A percentile compares a stretch with the other conserved stretches of the same genome.
Conservation (phyloP, 805 yeast species). For the Phaffomyces thermotolerans region DNA sequence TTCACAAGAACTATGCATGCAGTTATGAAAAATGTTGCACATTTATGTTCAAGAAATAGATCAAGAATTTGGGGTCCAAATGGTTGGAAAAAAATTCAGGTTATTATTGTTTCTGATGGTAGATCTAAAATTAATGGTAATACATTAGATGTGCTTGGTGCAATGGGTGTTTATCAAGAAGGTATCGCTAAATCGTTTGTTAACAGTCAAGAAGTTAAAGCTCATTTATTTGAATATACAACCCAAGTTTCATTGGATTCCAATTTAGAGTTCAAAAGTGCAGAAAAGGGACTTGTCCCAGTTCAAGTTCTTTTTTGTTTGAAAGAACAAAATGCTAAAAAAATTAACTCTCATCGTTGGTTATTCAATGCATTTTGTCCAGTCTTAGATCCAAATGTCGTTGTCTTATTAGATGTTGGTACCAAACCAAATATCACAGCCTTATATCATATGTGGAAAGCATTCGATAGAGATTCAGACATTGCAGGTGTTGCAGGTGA, state of each 20-base stretch:
- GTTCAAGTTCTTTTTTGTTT: constrained; percentile 90
- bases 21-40: constrained; percentile 87
- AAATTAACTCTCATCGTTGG: constrained; percentile 98
- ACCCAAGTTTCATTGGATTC: constrained; percentile 92
- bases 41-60: constrained; percentile 71
- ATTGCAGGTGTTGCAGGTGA: constrained; percentile 99
- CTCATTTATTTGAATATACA: constrained; percentile 93
- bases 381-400: constrained; percentile 82
- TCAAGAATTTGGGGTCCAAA: constrained; percentile 93
- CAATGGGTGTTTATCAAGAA: constrained; percentile 95
- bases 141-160: constrained; percentile 81
- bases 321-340: constrained; percentile 87
- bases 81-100: constrained; percentile 95
- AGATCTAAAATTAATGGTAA: constrained; percentile 81
- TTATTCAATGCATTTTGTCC: constrained; percentile 93
- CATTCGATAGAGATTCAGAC: constrained; percentile 91
- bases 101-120: constrained; percentile 89
- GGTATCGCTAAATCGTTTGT: constrained; percentile 94
- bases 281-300: constrained; percentile 85
- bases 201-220: constrained; percentile 83
- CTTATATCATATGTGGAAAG: constrained; percentile 92
- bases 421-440: constrained; percentile 89
- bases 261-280: constrained; percentile 82
- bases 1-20: constrained; percentile 93
- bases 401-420: constrained; percentile 91